Evolutionary conservation across 768 basidiomycete genomes (phyloP).

Genomic region (Auriscalpium vulgare): DNA sequence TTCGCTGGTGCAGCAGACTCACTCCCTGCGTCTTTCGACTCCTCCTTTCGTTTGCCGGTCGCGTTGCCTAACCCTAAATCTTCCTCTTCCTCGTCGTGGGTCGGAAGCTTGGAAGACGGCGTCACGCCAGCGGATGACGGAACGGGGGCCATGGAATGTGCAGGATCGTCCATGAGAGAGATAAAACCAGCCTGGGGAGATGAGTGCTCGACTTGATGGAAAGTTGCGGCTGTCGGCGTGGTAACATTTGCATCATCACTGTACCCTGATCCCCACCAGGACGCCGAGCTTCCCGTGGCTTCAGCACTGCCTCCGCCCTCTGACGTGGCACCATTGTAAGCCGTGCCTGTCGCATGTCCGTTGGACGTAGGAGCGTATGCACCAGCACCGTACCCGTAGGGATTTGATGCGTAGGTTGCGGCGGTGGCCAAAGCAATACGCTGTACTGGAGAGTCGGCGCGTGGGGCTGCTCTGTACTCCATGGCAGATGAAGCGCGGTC

Average conservation of each 20-base stretch:
- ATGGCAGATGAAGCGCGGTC: constrained; percentile 75
- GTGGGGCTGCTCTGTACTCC: constrained; percentile 48
- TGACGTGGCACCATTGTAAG: constrained; percentile 15
- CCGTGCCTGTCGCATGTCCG: background rate
- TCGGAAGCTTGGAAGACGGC: constrained; percentile 10
- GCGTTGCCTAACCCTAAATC: constrained; percentile 89
- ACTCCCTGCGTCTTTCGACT: constrained; percentile 21
- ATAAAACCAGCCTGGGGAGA: constrained; percentile 41
- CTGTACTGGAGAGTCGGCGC: constrained; percentile 45
- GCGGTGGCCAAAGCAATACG: constrained; percentile 48
- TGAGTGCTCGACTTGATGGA: constrained; percentile 45
- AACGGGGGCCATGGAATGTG: constrained; percentile 32
- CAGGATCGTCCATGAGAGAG: constrained; percentile 68
- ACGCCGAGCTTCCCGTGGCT: background rate
- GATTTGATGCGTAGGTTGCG: constrained; percentile 42
- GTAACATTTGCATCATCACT: constrained; percentile 29
- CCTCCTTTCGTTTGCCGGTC: constrained; percentile 26
- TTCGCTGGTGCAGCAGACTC: constrained; percentile 18
- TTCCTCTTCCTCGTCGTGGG: constrained; percentile 55
- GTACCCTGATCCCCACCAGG: constrained; percentile 58
- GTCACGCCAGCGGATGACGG: constrained; percentile 12
- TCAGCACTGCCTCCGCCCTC: background rate
- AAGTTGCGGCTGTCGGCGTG: constrained; percentile 68
- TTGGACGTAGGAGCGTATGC: background rate
- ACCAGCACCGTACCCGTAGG: constrained; percentile 22